Conservation (phyloP, 2,329 filamentous ascomycete genomes). For the Penicillium sp. region DNA sequence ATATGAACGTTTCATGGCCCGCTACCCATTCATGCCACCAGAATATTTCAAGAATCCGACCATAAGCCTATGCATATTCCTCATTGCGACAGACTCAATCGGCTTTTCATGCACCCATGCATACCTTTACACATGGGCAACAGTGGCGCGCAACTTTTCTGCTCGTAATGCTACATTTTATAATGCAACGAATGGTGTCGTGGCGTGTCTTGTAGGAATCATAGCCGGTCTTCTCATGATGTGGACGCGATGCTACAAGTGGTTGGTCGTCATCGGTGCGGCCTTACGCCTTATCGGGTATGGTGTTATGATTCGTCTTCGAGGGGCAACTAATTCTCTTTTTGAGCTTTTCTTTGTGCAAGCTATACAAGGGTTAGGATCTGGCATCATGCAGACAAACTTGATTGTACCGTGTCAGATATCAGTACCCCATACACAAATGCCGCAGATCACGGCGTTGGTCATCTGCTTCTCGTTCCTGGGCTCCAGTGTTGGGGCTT, state of each 20-base stretch:
- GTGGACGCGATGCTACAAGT: conserved; percentile 52
- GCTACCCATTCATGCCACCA: conserved; percentile 52
- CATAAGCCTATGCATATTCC: conserved; percentile 47
- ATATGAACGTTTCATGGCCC: conserved; percentile 53
- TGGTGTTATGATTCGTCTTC: conserved; percentile 56
- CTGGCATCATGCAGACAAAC: conserved; percentile 51
- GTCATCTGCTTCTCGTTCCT: conserved; percentile 50
- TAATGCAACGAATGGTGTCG: conserved; percentile 44
- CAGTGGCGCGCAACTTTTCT: conserved; percentile 48
- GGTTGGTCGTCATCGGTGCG: conserved; percentile 48
- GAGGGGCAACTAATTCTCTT: conserved; percentile 47
- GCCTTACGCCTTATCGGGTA: conserved; percentile 54
- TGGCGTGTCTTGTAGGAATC: conserved; percentile 50
- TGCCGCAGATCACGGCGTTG: conserved; percentile 55
- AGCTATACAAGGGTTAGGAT: conserved; percentile 54
- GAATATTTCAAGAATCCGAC: conserved; percentile 51
- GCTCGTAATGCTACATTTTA: conserved; percentile 51
- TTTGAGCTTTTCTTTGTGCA: conserved; percentile 56
- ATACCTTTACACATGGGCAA: conserved; percentile 55
- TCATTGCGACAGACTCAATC: conserved; percentile 49
- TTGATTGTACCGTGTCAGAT: conserved; percentile 52
- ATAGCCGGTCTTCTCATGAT: conserved; percentile 49
- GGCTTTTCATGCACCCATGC: conserved; percentile 53
- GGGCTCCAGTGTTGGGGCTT: conserved; percentile 38
- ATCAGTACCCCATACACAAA: conserved; percentile 50